Conservation (phyloP, 2,329 filamentous ascomycete genomes). For the Paracoccidioides brasiliensis region DNA sequence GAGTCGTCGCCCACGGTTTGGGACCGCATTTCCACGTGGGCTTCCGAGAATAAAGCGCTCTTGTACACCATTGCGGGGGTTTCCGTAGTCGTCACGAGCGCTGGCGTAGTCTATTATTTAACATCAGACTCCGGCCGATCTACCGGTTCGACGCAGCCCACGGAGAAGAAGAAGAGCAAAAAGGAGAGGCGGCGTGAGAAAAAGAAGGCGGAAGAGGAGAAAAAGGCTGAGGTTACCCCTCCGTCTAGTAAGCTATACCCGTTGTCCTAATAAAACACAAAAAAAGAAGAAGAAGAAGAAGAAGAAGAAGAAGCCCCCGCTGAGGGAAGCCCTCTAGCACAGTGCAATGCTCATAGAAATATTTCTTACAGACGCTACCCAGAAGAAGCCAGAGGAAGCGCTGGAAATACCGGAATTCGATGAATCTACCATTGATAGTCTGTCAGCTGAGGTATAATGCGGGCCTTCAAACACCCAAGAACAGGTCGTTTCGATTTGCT, state of each 20-base stretch:
- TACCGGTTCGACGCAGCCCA: slow-evolving; percentile 21
- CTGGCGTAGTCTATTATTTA: slow-evolving; percentile 87
- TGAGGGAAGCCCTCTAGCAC: too few species aligned
- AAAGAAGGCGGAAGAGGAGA: slow-evolving; percentile 47
- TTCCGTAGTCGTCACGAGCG: slow-evolving; percentile 78
- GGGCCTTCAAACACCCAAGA: background rate
- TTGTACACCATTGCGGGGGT: slow-evolving; percentile 95
- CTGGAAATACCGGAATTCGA: slow-evolving; percentile 55
- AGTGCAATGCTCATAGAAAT: background rate
- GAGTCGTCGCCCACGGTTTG: slow-evolving; percentile 39
- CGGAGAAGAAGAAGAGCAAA: slow-evolving; percentile 62
- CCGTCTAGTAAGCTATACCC: slow-evolving; percentile 23
- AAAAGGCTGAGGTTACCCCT: slow-evolving; percentile 35
- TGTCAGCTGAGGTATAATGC: slow-evolving; percentile 35
- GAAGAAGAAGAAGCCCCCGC: too few species aligned
- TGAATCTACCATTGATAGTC: slow-evolving; percentile 34
- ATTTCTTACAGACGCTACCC: background rate
- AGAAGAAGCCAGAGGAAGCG: slow-evolving; percentile 31
- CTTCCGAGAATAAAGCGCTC: slow-evolving; percentile 84
- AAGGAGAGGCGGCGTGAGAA: slow-evolving; percentile 83
- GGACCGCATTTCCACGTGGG: slow-evolving; percentile 86
- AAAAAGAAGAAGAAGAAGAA: too few species aligned
- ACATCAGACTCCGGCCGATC: slow-evolving; percentile 33
- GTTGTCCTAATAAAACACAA: background rate
- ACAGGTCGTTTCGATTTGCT: background rate